Evolutionary conservation across 495 filamentous ascomycete genomes (phyloP).

Genomic region (Penicillium alfredii): DNA sequence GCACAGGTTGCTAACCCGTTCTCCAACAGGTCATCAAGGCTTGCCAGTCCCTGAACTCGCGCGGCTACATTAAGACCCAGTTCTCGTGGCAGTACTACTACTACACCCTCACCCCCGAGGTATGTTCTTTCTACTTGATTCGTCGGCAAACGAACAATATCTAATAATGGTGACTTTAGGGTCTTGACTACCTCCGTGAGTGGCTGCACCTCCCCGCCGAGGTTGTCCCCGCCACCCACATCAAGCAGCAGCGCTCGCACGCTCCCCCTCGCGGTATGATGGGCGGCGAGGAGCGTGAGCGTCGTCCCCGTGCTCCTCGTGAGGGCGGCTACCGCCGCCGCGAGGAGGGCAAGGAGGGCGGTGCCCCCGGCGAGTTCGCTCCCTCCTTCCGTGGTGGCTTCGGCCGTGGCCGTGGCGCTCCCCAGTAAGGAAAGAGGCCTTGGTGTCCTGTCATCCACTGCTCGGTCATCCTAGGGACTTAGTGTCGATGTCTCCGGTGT

Average conservation of each 20-base stretch:
- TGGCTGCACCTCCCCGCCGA: conserved; percentile 99
- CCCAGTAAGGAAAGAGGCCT: conserved; percentile 46
- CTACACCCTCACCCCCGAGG: conserved; percentile 97
- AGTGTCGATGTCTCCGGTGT: conserved; percentile 22
- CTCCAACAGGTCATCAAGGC: conserved; percentile 84
- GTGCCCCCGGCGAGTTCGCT: conserved; percentile 89
- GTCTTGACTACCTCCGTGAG: conserved; percentile 99
- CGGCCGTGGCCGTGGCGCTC: conserved; percentile 81
- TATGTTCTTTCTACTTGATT: no score
- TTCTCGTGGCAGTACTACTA: conserved; percentile 99
- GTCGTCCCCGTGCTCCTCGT: conserved; percentile 76
- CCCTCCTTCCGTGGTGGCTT: conserved; percentile 94
- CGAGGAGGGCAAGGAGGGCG: conserved; percentile 91
- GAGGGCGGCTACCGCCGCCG: conserved; percentile 90
- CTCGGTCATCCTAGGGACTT: conserved; percentile 34
- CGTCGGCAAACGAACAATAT: no score
- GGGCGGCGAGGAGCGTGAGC: conserved; percentile 82
- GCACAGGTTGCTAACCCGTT: conserved; percentile 1
- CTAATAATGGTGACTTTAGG: no score
- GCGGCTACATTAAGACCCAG: conserved; percentile 97
- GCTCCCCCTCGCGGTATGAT: conserved; percentile 98
- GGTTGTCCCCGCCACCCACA: conserved; percentile 98
- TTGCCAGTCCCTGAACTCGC: conserved; percentile 92
- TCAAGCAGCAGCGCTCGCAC: conserved; percentile 99
- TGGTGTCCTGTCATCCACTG: conserved; percentile 30